Evolutionary conservation across 1,284 basidiomycete species (phyloP).

Genomic region (Irpex sp.): DNA sequence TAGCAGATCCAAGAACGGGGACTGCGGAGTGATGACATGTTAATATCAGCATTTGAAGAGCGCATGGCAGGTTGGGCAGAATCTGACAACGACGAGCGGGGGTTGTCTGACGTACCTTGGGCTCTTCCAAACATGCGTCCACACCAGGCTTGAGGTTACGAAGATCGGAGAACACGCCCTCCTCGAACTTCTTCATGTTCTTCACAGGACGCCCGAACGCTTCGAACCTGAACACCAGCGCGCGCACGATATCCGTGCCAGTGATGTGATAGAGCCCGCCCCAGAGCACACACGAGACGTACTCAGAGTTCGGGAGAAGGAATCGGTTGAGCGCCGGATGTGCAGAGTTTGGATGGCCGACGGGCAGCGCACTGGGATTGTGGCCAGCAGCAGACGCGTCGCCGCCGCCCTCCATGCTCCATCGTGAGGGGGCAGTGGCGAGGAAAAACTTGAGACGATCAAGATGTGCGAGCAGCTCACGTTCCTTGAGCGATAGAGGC

Average conservation of each 20-base stretch:
- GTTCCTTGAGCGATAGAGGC: constrained; percentile 57
- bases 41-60: background rate
- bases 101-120: constrained; percentile 57
- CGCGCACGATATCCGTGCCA: constrained; percentile 86
- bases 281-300: constrained; percentile 89
- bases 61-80: background rate
- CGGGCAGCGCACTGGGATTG: constrained; percentile 20
- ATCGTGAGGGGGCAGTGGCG: constrained; percentile 76
- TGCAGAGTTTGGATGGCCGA: constrained; percentile 34
- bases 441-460: constrained; percentile 84
- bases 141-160: constrained; percentile 88
- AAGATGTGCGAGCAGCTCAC: constrained; percentile 65
- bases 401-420: constrained; percentile 41
- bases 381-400: constrained; percentile 18
- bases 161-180: constrained; percentile 89
- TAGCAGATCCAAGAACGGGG: constrained; percentile 86
- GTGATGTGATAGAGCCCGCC: constrained; percentile 88
- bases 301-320: constrained; percentile 79
- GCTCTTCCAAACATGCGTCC: constrained; percentile 88
- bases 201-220: constrained; percentile 80
- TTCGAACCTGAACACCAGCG: constrained; percentile 86
- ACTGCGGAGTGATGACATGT: constrained; percentile 38
- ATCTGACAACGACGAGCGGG: background rate
- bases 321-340: constrained; percentile 82
- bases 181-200: constrained; percentile 91